phyloP scores from a whole-genome alignment of 2,329 filamentous ascomycete genomes.

The Cladosporium sp. region DNA sequence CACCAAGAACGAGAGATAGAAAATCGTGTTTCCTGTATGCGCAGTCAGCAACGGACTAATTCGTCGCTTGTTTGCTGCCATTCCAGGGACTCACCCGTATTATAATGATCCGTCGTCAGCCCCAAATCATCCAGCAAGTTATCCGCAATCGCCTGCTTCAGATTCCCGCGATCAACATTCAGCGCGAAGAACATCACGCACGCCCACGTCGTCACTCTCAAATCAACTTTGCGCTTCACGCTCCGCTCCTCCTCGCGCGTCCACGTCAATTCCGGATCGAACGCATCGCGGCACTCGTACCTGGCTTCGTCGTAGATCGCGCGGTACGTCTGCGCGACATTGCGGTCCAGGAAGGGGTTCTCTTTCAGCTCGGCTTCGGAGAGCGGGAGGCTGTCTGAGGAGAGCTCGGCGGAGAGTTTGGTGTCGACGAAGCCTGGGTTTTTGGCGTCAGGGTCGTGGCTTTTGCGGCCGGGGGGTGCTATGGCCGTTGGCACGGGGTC shows the following conservation, averaged over 20 bases:
- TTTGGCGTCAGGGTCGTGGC: background rate
- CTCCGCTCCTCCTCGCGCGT: slow-evolving; percentile 37
- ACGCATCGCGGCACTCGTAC: slow-evolving; percentile 46
- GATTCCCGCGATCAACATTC: slow-evolving; percentile 25
- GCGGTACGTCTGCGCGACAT: slow-evolving; percentile 48
- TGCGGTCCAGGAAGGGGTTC: slow-evolving; percentile 44
- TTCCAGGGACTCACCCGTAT: slow-evolving; percentile 16
- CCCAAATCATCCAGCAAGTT: slow-evolving; percentile 24
- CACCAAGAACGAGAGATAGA: slow-evolving; percentile 23
- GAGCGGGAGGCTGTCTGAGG: slow-evolving; percentile 1
- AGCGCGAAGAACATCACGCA: slow-evolving; percentile 21
- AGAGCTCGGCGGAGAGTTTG: background rate
- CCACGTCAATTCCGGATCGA: slow-evolving; percentile 43
- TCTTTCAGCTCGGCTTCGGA: slow-evolving; percentile 3
- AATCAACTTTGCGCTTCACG: slow-evolving; percentile 23
- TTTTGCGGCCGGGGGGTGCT: background rate
- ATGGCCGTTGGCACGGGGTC: background rate
- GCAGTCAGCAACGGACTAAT: slow-evolving; percentile 16
- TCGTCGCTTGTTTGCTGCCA: slow-evolving; percentile 10
- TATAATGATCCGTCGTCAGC: slow-evolving; percentile 28
- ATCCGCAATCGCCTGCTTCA: slow-evolving; percentile 24
- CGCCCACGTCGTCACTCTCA: slow-evolving; percentile 20
- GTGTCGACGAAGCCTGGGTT: slow-evolving; percentile 5
- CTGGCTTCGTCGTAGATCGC: slow-evolving; percentile 49
- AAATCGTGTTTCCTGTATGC: slow-evolving; percentile 20